phyloP scores from a whole-genome alignment of 2,329 filamentous ascomycete species.

The Dichotomopilus funicola region DNA sequence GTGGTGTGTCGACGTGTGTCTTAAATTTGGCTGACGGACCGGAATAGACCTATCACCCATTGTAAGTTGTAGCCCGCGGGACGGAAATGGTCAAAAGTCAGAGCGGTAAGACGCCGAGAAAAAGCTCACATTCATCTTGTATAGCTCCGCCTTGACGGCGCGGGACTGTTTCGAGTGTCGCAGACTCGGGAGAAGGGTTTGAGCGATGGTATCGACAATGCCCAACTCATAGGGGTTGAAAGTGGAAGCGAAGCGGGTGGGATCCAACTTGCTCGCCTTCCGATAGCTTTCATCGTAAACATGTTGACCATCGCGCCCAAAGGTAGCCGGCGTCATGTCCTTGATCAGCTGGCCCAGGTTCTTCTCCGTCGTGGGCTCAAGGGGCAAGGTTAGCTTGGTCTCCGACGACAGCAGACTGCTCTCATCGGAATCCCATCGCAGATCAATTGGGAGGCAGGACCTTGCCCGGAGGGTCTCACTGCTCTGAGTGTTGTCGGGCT shows the following conservation, averaged over 20 bases:
- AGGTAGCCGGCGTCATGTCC: slow-evolving; percentile 40
- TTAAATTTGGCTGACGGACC: slow-evolving; percentile 45
- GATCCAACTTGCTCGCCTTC: slow-evolving; percentile 47
- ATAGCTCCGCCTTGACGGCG: slow-evolving; percentile 44
- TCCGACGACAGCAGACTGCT: not conserved
- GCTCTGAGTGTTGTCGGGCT: too few species aligned
- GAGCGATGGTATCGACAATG: slow-evolving; percentile 45
- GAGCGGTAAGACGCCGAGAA: not conserved
- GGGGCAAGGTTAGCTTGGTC: slow-evolving; percentile 17
- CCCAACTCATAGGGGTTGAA: slow-evolving; percentile 47
- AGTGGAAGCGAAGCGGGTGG: slow-evolving; percentile 37
- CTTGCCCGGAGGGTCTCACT: not conserved
- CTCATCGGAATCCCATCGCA: slow-evolving; percentile 20
- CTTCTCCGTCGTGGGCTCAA: not conserved
- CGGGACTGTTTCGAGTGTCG: slow-evolving; percentile 22
- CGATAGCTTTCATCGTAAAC: slow-evolving; percentile 47
- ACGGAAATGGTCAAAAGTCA: not conserved
- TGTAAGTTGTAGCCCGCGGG: not conserved
- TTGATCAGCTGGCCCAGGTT: slow-evolving; percentile 24
- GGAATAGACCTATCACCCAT: slow-evolving; percentile 34
- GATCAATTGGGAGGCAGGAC: slow-evolving; percentile 6
- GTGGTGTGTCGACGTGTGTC: slow-evolving; percentile 48
- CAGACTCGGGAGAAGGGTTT: slow-evolving; percentile 35
- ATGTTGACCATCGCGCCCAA: slow-evolving; percentile 39
- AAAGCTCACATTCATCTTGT: slow-evolving; percentile 40